A percentile compares a stretch with the other conserved stretches of the same genome.
These are phyloP conservation scores for Trypanosoma melophagium DNA, from an alignment of 208 protist species.

Conservation along the genomic window DNA sequence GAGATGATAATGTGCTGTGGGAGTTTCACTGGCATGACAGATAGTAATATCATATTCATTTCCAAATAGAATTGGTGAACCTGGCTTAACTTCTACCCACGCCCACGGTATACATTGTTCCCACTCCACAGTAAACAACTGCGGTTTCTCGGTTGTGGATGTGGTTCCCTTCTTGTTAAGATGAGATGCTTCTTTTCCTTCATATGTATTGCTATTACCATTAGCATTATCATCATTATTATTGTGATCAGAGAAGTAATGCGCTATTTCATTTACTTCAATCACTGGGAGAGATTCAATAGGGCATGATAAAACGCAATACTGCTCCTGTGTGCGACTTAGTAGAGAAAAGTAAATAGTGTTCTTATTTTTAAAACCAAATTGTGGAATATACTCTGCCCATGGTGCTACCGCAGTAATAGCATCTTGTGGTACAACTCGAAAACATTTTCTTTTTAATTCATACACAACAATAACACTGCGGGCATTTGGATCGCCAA, in stretches of 20 bases:
- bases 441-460: slow-evolving; percentile 26
- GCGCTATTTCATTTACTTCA: slow-evolving; percentile 33
- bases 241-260: slow-evolving; percentile 12
- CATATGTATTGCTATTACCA: too few species aligned
- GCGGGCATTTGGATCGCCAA: slow-evolving; percentile 73
- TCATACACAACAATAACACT: slow-evolving; percentile 67
- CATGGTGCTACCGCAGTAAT: slow-evolving; percentile 44
- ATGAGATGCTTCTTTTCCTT: too few species aligned
- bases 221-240: slow-evolving; percentile 13
- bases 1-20: slow-evolving; percentile 64
- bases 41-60: slow-evolving; percentile 54
- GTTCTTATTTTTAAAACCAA: slow-evolving; percentile 73
- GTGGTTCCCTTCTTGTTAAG: too few species aligned
- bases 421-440: slow-evolving; percentile 46
- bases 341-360: slow-evolving; percentile 67
- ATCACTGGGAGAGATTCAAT: slow-evolving; percentile 51
- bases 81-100: slow-evolving; percentile 65
- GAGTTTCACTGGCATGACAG: slow-evolving; percentile 50
- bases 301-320: slow-evolving; percentile 55
- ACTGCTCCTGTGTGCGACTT: slow-evolving; percentile 67
- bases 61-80: slow-evolving; percentile 52
- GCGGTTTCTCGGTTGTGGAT: not conserved
- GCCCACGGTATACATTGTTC: slow-evolving; percentile 65
- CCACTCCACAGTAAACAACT: slow-evolving; percentile 43
- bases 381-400: slow-evolving; percentile 82